These are phyloP conservation scores for Chrysochromulina parva DNA, from an alignment of 78 protist genomes.

Conservation along the genomic window DNA sequence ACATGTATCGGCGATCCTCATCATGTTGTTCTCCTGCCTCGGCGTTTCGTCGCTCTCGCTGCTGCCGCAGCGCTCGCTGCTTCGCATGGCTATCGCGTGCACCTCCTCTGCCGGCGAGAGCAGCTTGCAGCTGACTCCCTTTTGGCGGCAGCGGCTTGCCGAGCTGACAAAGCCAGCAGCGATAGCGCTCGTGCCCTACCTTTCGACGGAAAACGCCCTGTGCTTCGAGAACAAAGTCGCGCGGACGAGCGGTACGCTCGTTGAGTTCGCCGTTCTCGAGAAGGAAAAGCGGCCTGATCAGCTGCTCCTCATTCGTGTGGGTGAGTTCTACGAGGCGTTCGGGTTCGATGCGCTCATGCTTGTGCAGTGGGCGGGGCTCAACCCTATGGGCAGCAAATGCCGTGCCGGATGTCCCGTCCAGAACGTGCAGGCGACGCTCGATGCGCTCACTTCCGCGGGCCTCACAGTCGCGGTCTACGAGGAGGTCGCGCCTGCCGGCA, in stretches of 20 bases:
- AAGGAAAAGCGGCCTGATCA: conserved; percentile 12
- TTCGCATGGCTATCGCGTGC: too few relatives aligned
- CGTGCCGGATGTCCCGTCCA: conserved; percentile 13
- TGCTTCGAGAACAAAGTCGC: neutral
- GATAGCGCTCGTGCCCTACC: neutral
- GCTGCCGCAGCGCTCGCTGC: too few relatives aligned
- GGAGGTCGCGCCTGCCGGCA: conserved; percentile 2
- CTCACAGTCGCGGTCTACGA: conserved; percentile 44
- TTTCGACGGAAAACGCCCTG: neutral
- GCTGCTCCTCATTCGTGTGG: conserved; percentile 8
- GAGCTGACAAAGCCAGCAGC: neutral
- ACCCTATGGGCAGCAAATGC: neutral
- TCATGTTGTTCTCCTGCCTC: too few relatives aligned
- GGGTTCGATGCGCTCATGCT: conserved; percentile 38
- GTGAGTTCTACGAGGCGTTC: conserved; percentile 31
- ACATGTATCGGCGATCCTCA: too few relatives aligned
- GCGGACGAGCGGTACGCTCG: neutral
- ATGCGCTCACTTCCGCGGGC: conserved; percentile 22
- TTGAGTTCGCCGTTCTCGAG: neutral
- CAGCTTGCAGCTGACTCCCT: neutral
- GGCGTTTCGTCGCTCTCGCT: too few relatives aligned
- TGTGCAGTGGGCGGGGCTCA: conserved; percentile 37
- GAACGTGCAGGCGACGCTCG: conserved; percentile 22
- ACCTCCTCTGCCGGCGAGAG: too few relatives aligned
- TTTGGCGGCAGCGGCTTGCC: neutral